Base-by-base conservation (phyloP, 2,329 filamentous ascomycete genomes). In the Fusarium longipes region DNA sequence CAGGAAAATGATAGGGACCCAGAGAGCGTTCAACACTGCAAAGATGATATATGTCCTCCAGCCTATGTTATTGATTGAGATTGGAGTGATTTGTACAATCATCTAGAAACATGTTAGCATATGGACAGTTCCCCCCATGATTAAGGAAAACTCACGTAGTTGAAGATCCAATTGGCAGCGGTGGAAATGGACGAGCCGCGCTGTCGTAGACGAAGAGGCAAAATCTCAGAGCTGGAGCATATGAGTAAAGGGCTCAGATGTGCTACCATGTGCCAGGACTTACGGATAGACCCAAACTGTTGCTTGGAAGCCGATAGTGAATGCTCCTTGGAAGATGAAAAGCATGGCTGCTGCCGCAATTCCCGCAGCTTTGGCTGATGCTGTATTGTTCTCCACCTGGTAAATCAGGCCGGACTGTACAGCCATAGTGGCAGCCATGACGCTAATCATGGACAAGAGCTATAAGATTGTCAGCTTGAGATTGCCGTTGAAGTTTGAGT, bases 31-130 rank as follows among this genome's bases (percentile, higher is more conserved):
- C 3, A 85, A 79, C 8, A 82, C 78, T 4, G 84, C 82, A 72
- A 85, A 89, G 61, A 81, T 82, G 53, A 80, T 77, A 1, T 80
- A 89, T 6, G 82, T 83, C 18, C 82, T 81, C 70, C 79, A 85
- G 14, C 77, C 78, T 8, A 80, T 87, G 22, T 84, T 82, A 1
- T 67, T 60, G 25, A 70, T 69, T 1, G 67, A 66, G 8, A 70
- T 67, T 3, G 67, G 67, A 6, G 67, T 70, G n/a, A 70, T 70
- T 42, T 70, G 67, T 1, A 70, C 67, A 15, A 57, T 55, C 61
- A 64, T 67, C 64, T 61, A 1, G 3, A 8, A 8, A 5, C 7
- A 0, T 32, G 17, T 48, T 4, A 51, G 39, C 2, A 36, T 9
- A 2, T n/a, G n/a, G 5, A 7, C 2, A 6, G 3, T 17, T 1